Percentiles rank a stretch among this genome's conserved stretches.
Conservation (phyloP, 768 basidiomycete species). For the Leccinum incarnatum region DNA sequence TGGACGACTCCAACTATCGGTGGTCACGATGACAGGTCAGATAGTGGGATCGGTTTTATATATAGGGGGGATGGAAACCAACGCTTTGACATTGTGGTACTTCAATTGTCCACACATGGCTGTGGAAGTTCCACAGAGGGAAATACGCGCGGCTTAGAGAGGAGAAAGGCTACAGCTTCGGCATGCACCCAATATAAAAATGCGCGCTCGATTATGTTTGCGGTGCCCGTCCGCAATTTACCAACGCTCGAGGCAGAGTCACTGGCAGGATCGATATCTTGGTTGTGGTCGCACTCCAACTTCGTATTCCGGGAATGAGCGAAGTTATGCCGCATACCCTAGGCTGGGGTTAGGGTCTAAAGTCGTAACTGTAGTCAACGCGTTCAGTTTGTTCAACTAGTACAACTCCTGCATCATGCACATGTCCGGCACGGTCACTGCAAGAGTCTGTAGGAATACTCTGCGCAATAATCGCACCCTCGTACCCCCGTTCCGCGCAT, state of each 20-base stretch:
- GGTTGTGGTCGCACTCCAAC: neutral
- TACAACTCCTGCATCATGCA: neutral
- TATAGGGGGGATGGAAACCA: slow-evolving; percentile 4
- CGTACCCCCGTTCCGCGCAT: slow-evolving; percentile 5
- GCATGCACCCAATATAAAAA: neutral
- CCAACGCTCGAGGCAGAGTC: neutral
- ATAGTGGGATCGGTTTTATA: slow-evolving; percentile 16
- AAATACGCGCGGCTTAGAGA: slow-evolving; percentile 13
- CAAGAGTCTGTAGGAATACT: neutral
- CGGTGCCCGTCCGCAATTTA: neutral
- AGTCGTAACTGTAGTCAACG: neutral
- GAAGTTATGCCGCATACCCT: slow-evolving; percentile 7
- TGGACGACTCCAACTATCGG: neutral
- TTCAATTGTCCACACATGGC: slow-evolving; percentile 19
- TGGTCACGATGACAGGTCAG: neutral
- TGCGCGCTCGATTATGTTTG: neutral
- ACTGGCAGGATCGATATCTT: neutral
- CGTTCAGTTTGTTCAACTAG: neutral
- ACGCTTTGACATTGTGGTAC: slow-evolving; percentile 27
- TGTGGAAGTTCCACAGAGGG: slow-evolving; percentile 16
- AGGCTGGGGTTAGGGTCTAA: slow-evolving; percentile 18
- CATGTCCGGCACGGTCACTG: neutral
- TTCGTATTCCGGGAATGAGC: neutral
- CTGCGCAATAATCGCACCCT: neutral
- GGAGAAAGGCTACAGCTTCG: slow-evolving; percentile 9